Conservation (phyloP, 768 basidiomycete species). For the Suillus decipiens region DNA sequence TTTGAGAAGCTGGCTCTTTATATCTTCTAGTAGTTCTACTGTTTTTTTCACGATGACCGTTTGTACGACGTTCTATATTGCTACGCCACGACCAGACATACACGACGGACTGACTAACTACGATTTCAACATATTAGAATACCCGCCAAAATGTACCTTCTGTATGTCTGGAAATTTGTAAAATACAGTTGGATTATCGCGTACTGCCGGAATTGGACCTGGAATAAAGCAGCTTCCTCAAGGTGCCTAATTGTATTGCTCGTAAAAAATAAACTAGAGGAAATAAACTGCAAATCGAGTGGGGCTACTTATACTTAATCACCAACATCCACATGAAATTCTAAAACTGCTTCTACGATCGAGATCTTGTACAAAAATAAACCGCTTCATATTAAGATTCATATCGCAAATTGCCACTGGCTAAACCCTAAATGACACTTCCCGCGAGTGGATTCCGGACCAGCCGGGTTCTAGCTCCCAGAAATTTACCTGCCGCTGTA, state of each 20-base stretch:
- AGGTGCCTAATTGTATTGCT: neutral
- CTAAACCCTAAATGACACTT: neutral
- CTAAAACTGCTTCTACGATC: neutral
- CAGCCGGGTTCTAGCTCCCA: neutral
- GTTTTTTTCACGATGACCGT: neutral
- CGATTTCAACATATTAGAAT: constrained; percentile 10
- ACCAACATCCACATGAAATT: neutral
- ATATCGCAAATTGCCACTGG: neutral
- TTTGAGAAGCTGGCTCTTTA: constrained; percentile 1
- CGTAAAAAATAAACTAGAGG: too few species aligned
- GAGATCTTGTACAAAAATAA: neutral
- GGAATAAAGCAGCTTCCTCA: neutral
- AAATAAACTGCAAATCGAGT: neutral
- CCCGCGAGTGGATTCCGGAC: neutral
- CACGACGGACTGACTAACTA: neutral
- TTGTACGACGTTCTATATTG: neutral
- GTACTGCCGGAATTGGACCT: neutral
- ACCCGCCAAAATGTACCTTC: constrained; percentile 19
- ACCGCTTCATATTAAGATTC: neutral
- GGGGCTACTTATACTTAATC: too few species aligned
- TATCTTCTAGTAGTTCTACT: neutral
- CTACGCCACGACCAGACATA: constrained; percentile 1
- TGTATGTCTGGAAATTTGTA: constrained; percentile 8
- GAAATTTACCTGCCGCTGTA: neutral
- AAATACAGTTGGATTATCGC: constrained; percentile 1